Evolutionary conservation across 2,329 filamentous ascomycete genomes (phyloP).

Genomic region (Parastagonospora avenae): DNA sequence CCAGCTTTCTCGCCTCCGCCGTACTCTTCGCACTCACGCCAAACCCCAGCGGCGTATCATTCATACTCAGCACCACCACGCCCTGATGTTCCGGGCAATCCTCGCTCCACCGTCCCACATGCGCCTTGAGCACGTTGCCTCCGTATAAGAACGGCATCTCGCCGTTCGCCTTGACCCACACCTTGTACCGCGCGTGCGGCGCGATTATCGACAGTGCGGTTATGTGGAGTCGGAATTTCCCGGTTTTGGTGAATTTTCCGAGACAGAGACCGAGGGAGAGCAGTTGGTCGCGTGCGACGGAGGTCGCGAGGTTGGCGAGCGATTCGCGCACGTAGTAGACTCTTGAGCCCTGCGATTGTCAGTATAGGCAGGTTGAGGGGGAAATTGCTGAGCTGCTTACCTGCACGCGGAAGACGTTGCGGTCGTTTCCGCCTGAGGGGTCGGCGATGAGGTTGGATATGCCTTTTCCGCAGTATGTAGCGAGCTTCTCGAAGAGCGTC

Average conservation of each 20-base stretch:
- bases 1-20: conserved; percentile 79
- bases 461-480: conserved; percentile 87
- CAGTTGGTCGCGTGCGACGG: conserved; percentile 78
- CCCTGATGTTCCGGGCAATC: conserved; percentile 94
- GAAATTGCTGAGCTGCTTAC: conserved; percentile 41
- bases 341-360: conserved; percentile 64
- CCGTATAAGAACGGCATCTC: conserved; percentile 98
- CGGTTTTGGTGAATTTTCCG: conserved; percentile 95
- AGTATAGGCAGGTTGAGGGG: conserved; percentile 5
- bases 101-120: conserved; percentile 83
- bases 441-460: conserved; percentile 73
- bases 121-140: conserved; percentile 82
- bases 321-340: conserved; percentile 93
- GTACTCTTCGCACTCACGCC: conserved; percentile 89
- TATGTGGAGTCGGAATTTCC: conserved; percentile 93
- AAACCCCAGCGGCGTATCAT: conserved; percentile 88
- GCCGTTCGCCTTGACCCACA: conserved; percentile 95
- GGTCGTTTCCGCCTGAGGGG: conserved; percentile 36
- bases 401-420: conserved; percentile 55
- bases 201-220: conserved; percentile 89
- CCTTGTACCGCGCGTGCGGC: conserved; percentile 91
- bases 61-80: conserved; percentile 87
- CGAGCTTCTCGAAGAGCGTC: conserved; percentile 88
- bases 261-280: conserved; percentile 89
- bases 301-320: conserved; percentile 88